These are phyloP conservation scores for Mycena galopus DNA, from an alignment of 768 basidiomycete genomes.

Conservation along the genomic window DNA sequence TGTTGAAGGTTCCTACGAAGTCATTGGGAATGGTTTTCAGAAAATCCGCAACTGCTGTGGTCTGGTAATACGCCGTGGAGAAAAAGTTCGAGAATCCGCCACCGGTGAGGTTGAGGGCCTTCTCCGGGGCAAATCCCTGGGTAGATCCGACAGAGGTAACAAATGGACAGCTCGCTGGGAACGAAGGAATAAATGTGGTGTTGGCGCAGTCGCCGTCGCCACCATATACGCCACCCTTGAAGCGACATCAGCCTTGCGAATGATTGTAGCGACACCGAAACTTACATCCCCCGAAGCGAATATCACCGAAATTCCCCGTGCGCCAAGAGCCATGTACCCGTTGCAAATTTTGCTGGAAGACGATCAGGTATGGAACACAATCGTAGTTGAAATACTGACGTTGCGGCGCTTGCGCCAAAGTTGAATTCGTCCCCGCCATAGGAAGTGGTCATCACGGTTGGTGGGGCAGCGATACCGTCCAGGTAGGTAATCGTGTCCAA, in stretches of 20 bases:
- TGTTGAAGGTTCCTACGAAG: too few relatives aligned
- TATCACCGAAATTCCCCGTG: not conserved
- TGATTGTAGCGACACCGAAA: not conserved
- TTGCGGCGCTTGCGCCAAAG: not conserved
- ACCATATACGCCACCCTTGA: conserved; percentile 8
- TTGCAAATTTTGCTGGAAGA: not conserved
- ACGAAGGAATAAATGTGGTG: conserved; percentile 44
- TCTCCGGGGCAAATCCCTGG: conserved; percentile 7
- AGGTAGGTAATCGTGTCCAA: not conserved
- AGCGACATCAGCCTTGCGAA: not conserved
- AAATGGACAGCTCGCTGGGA: conserved; percentile 22
- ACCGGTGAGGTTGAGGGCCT: conserved; percentile 12
- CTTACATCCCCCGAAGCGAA: not conserved
- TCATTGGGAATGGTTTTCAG: too few relatives aligned
- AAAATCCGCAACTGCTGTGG: too few relatives aligned
- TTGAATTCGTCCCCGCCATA: not conserved
- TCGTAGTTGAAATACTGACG: not conserved
- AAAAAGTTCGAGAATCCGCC: too few relatives aligned
- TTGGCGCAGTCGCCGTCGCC: conserved; percentile 29
- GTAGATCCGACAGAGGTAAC: conserved; percentile 17
- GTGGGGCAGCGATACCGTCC: not conserved
- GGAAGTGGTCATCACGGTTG: not conserved
- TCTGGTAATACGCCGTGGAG: too few relatives aligned
- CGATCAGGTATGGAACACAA: too few relatives aligned
- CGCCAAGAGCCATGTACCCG: too few relatives aligned